Conservation (phyloP, 2,329 filamentous ascomycete species). For the Tolypocladium paradoxum region DNA sequence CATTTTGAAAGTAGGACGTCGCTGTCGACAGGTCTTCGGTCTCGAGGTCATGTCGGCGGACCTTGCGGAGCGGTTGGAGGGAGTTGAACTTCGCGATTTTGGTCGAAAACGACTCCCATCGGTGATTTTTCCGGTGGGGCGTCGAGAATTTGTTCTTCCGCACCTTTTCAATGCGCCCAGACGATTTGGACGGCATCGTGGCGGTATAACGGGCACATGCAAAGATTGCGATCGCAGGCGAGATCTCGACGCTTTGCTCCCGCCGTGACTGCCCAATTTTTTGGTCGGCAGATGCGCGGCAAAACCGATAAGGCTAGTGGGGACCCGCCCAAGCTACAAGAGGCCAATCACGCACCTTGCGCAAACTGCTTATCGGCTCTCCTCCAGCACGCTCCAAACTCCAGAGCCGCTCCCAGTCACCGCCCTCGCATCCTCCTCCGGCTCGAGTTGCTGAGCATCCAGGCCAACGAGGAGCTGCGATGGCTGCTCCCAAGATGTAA, state of each 20-base stretch:
- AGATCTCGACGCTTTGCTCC: conserved; percentile 7
- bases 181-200: conserved; percentile 51
- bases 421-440: conserved; percentile 1
- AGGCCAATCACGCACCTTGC: conserved; percentile 20
- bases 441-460: neutral
- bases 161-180: conserved; percentile 58
- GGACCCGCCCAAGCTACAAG: conserved; percentile 1
- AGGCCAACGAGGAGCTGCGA: conserved; percentile 11
- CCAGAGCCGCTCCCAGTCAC: neutral
- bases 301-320: conserved; percentile 23
- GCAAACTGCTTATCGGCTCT: conserved; percentile 22
- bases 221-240: conserved; percentile 10
- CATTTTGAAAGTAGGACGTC: conserved; percentile 78
- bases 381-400: conserved; percentile 2
- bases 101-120: conserved; percentile 83
- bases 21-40: conserved; percentile 63
- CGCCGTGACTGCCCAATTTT: conserved; percentile 21
- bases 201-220: conserved; percentile 16
- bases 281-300: conserved; percentile 20
- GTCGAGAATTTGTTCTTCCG: conserved; percentile 62
- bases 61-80: conserved; percentile 82
- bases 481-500: conserved; percentile 40
- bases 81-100: conserved; percentile 84
- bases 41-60: conserved; percentile 75
- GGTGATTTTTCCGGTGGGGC: conserved; percentile 68